Base-by-base conservation (phyloP, 2,329 filamentous ascomycete species). In the Fusarium foetens region DNA sequence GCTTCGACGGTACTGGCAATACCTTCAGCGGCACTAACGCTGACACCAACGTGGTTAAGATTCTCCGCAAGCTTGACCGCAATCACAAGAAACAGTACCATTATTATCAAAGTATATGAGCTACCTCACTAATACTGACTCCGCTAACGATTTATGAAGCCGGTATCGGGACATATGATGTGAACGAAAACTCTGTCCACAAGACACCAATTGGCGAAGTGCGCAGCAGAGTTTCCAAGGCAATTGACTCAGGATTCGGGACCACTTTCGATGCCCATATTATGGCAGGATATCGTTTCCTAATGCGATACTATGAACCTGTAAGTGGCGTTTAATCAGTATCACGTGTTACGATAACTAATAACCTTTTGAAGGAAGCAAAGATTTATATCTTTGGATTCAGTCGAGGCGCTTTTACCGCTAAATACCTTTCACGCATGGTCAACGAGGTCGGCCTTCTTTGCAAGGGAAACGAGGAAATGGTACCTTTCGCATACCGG, bases 301-400 rank as follows among this genome's bases (percentile, higher is more conserved):
- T 88, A 13, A 88, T 88, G 87, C 81, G 84, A 13, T 86, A 85
- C 71, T 88, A 88, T 58, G 77, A 81, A 12, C 76, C 77, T 11
- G 83, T 81, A 64, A 75, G 81, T 51, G 6, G 19, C 4, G 4
- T 16, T 17, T 1, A 19, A 3, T 4, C 3, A 21, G 4, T 1
- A 21, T 10, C 10, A 13, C 7, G 2, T 9, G 7, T 35, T 35
- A 17, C 16, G 33, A 51, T 36, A 10, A 19, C 25, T 29, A 16
- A 41, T 66, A 21, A 66, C 23, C 8, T 36, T 13, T 21, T 8
- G 19, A 27, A 85, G 74, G 84, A 81, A 1, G 85, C 86, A 64
- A 83, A 83, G 51, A 86, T 88, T 38, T 88, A 87, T 71, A 84
- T 88, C 73, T 87, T 88, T 45, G 86, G 86, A 4, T 88, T 88